Evolutionary conservation across 495 filamentous ascomycete species (phyloP).

Genomic region (Talaromyces stipitatus): DNA sequence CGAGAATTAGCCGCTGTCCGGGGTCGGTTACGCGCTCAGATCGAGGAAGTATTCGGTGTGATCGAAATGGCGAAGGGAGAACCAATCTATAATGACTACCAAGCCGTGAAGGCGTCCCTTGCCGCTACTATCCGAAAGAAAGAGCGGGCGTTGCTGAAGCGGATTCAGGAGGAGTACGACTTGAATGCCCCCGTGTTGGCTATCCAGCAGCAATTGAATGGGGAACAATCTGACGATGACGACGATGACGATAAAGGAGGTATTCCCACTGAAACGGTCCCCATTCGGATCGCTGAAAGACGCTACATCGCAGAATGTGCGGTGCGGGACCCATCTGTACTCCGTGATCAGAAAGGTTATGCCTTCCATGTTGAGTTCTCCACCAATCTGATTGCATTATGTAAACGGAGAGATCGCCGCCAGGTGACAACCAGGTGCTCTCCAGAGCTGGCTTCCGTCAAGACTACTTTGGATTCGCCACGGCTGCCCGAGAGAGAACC

Average conservation of each 20-base stretch:
- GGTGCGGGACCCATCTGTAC: neutral
- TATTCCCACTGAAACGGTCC: neutral
- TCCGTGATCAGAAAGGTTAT: neutral
- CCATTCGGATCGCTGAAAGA: neutral
- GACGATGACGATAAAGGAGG: neutral
- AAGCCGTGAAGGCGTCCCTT: too few relatives aligned
- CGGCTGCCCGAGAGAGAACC: neutral
- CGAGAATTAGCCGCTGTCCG: too few relatives aligned
- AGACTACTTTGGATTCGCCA: neutral
- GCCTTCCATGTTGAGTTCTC: too few relatives aligned
- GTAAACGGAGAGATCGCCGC: neutral
- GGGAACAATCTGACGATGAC: neutral
- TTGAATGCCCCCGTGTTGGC: too few relatives aligned
- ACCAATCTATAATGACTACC: too few relatives aligned
- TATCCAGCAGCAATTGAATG: constrained; percentile 1
- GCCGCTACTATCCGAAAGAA: too few relatives aligned
- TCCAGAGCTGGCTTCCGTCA: neutral
- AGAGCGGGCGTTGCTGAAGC: too few relatives aligned
- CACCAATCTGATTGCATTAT: too few relatives aligned
- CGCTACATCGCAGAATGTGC: neutral
- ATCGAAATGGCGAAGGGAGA: too few relatives aligned
- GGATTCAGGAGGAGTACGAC: too few relatives aligned
- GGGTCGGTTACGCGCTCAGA: too few relatives aligned
- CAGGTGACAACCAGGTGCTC: neutral
- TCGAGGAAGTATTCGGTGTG: too few relatives aligned